phyloP scores from a whole-genome alignment of 2,329 filamentous ascomycete genomes.

The Neofusicoccum ribis region DNA sequence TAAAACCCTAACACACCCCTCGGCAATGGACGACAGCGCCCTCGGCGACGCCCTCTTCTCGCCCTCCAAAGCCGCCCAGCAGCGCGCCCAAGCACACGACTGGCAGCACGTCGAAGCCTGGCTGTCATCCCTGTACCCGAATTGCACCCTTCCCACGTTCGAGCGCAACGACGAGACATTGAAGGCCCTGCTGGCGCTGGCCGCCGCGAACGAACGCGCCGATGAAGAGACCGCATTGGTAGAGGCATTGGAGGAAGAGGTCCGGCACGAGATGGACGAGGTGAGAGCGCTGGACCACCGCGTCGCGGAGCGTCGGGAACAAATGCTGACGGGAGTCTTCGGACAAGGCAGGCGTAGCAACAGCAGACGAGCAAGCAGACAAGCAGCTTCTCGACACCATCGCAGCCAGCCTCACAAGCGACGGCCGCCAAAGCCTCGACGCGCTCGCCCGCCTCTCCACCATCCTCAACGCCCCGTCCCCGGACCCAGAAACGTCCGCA shows the following conservation, averaged over 20 bases:
- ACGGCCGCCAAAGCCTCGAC: slow-evolving; percentile 32
- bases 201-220: slow-evolving; percentile 72
- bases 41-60: slow-evolving; percentile 54
- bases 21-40: slow-evolving; percentile 26
- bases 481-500: slow-evolving; percentile 26
- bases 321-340: background rate
- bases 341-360: slow-evolving; percentile 12
- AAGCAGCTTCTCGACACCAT: background rate
- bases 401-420: slow-evolving; percentile 17
- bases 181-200: slow-evolving; percentile 70
- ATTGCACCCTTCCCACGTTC: slow-evolving; percentile 67
- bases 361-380: background rate
- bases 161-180: slow-evolving; percentile 87
- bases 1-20: background rate
- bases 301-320: background rate
- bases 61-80: slow-evolving; percentile 67
- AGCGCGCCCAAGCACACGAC: slow-evolving; percentile 81
- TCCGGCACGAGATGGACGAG: slow-evolving; percentile 45
- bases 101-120: slow-evolving; percentile 87
- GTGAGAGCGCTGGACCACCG: slow-evolving; percentile 23
- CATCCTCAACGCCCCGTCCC: slow-evolving; percentile 35
- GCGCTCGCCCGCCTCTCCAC: slow-evolving; percentile 40
- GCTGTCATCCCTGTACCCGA: slow-evolving; percentile 68
- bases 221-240: slow-evolving; percentile 68
- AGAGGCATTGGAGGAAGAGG: slow-evolving; percentile 50